Percentiles rank a stretch among this genome's conserved stretches.
Conservation (phyloP, 306 rosid genomes). For the Alnus rubra region DNA sequence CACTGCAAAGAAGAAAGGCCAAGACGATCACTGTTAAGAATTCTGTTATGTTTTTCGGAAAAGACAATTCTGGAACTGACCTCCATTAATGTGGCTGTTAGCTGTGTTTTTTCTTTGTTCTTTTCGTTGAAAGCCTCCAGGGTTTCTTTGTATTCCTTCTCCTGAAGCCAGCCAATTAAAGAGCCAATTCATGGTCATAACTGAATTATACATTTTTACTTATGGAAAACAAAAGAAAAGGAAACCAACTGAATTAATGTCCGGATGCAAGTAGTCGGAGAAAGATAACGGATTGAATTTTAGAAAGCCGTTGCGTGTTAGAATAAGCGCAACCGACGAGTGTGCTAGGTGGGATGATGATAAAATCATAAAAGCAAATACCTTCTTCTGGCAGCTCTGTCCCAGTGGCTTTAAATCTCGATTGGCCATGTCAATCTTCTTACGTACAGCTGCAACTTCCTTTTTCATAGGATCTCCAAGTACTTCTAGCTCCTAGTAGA, state of each 20-base stretch:
- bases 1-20: neutral
- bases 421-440: conserved; percentile 69
- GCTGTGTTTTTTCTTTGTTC: conserved; percentile 76
- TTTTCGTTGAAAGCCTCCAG: conserved; percentile 70
- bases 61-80: conserved; percentile 28
- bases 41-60: neutral
- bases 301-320: too few species aligned
- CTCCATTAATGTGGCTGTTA: conserved; percentile 68
- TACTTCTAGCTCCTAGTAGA: conserved; percentile 78
- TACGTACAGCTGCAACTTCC: conserved; percentile 76
- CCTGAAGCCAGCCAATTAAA: conserved; percentile 43
- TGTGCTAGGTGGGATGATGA: too few species aligned
- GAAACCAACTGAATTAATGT: too few species aligned
- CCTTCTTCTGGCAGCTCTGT: conserved; percentile 81
- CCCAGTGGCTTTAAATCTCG: conserved; percentile 77
- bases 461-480: conserved; percentile 80
- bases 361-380: conserved; percentile 4
- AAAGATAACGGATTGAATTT: too few species aligned
- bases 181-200: neutral
- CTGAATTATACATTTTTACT: neutral
- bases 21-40: neutral
- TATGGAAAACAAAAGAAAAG: neutral
- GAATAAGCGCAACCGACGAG: too few species aligned
- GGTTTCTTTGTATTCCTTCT: conserved; percentile 79
- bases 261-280: too few species aligned